Percentiles rank a stretch among this genome's conserved stretches.
phyloP scores from a whole-genome alignment of 1,284 basidiomycete species.

The Melampsora larici-populina region DNA sequence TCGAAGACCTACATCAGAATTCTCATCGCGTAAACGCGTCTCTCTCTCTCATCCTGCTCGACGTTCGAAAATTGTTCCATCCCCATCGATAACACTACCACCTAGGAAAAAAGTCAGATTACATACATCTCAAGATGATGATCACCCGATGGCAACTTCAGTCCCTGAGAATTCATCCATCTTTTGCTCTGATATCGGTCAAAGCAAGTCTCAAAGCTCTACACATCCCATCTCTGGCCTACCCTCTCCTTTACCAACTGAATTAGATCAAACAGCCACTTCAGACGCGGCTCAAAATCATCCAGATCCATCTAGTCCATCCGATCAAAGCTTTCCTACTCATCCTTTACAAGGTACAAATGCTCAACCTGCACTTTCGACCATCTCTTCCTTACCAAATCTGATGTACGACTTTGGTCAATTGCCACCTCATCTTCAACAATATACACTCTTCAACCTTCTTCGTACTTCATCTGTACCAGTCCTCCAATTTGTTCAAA shows the following conservation, averaged over 20 bases:
- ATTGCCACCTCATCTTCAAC: conserved; percentile 71
- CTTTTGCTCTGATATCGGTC: not conserved
- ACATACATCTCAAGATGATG: not conserved
- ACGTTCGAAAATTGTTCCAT: not conserved
- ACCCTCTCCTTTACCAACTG: not conserved
- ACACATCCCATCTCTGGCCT: not conserved
- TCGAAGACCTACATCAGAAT: not conserved
- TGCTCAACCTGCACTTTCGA: conserved; percentile 48
- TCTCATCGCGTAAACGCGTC: not conserved
- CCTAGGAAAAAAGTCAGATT: not conserved
- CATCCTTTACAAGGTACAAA: conserved; percentile 49
- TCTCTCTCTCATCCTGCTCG: not conserved
- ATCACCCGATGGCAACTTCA: not conserved
- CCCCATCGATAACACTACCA: not conserved
- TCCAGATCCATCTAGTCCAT: not conserved
- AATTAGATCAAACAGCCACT: conserved; percentile 44
- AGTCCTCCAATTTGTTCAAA: conserved; percentile 74
- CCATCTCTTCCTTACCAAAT: conserved; percentile 72
- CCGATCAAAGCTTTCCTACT: conserved; percentile 55
- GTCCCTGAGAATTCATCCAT: not conserved
- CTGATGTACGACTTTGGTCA: conserved; percentile 69
- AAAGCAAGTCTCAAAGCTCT: not conserved
- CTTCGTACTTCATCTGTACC: conserved; percentile 76
- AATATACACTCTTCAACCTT: conserved; percentile 76
- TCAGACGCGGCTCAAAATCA: not conserved